phyloP scores from a whole-genome alignment of 306 rosid genomes.

The Castanea crenata region DNA sequence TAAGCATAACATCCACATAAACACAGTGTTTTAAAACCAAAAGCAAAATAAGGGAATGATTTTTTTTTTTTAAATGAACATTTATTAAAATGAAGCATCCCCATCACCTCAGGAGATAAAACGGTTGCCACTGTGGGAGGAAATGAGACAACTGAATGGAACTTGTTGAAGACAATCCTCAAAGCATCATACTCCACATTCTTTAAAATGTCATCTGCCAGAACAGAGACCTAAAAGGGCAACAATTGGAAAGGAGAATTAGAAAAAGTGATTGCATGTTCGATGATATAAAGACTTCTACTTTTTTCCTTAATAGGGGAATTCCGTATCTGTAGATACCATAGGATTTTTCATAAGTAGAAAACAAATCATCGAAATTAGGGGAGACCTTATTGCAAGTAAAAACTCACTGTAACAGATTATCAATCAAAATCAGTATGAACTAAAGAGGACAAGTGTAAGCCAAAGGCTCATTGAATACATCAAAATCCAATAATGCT shows the following conservation, averaged over 20 bases:
- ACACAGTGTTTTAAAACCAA: slow-evolving; percentile 15
- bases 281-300: background rate
- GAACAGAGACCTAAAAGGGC: slow-evolving; percentile 73
- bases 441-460: background rate
- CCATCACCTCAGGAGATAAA: slow-evolving; percentile 85
- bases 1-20: slow-evolving; percentile 3
- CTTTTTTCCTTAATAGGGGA: too few relatives aligned
- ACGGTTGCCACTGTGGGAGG: slow-evolving; percentile 73
- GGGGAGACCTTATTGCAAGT: background rate
- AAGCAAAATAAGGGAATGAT: background rate
- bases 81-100: slow-evolving; percentile 1
- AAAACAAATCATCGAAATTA: background rate
- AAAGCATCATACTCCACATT: slow-evolving; percentile 91
- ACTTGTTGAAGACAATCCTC: slow-evolving; percentile 81
- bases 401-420: background rate
- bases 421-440: background rate
- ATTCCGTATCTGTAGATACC: background rate
- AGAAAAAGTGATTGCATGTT: background rate
- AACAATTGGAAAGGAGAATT: slow-evolving; percentile 17
- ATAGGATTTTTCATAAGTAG: background rate
- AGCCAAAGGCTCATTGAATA: background rate
- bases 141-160: slow-evolving; percentile 77
- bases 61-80: background rate
- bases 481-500: background rate
- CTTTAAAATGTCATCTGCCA: slow-evolving; percentile 91